Evolutionary conservation across 768 basidiomycete genomes (phyloP), one percentile per base, ranked within the genome.

Genomic region (Leccinum imitatum): DNA sequence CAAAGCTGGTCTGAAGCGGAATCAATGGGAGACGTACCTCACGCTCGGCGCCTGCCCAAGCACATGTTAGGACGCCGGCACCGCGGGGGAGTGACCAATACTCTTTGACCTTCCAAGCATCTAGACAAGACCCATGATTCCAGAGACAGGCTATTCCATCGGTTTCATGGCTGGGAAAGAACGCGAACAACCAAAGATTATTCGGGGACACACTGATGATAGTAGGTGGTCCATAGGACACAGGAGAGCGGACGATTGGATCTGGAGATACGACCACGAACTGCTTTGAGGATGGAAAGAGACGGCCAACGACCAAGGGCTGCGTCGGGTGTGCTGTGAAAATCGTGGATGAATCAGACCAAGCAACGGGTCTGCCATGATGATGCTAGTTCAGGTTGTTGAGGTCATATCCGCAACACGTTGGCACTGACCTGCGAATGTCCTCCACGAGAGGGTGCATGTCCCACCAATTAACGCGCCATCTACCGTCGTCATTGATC

Each of bases 381-480:
- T 46, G 31, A 56, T 46, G 31, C 21, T 21, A 19, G 37, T 67
- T 41, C 31, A 64, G 44, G 14, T n/a, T 13, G 19, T 44, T 6
- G 27, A 11, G 10, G 37, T 30, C 19, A 5, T 6, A 15, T 13
- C 0, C 17, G 23, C 0, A 37, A 53, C 23, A 54, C 4, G 25
- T 1, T 30, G 50, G 69, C 75, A 52, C 62, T 33, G 33, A 86
- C 90, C 83, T 80, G 62, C 77, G 76, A 3, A 82, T 75, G 37
- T 80, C 77, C 67, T 89, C 89, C 6, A 80, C 73, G 44, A 90
- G 75, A 27, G 87, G 83, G 60, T 82, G 77, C 46, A 87, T 79
- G 62, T 91, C 87, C 88, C 88, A 91, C 90, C 90, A 91, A 30
- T 83, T 83, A 30, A 84, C 69, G 23, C 82, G 80, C 85, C 86